Base-by-base conservation (phyloP, 1,284 basidiomycete species). In the Ustilago trichophora region DNA sequence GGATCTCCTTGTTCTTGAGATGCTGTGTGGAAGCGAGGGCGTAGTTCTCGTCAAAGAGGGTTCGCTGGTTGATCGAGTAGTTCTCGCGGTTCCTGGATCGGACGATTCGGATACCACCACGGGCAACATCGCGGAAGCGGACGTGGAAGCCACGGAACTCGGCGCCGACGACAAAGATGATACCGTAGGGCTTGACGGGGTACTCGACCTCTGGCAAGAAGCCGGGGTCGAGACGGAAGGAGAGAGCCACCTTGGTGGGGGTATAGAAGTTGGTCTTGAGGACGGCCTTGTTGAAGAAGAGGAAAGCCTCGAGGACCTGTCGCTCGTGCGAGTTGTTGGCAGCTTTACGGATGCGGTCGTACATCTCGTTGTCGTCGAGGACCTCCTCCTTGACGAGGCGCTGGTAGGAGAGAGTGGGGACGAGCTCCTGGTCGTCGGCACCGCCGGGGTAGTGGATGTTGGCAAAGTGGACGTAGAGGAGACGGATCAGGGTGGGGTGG, bases 1-100 rank as follows among this genome's bases (percentile, higher is more conserved):
- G 95, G 67, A 98, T 98, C 85, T 98, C 94, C 85, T 98, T 98
- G 85, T 99, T 99, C 87, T 98, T 97, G 82, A 98, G 84, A 34
- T 80, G 75, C 83, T 98, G 96, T 2, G 96, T 99, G n/a, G 91
- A 89, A 1, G 96, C 93, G 44, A 99, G 86, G n/a, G 89, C 92
- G 81, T 98, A 98, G 83, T 97, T 98, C 85, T 98, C 96, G 81
- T 98, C 95, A 79, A 98, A 97, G 82, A 98, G 84, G 84, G 90
- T 91, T 54, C 95, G 87, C 85, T 96, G 93, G 83, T 98, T 98
- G 82, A 97, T 93, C 41, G 91, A 93, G 82, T 95, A 97, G 83
- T 90, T 92, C 88, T 99, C 96, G 82, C 90, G 91, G 82, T 97
- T 97, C 79, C 94, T 88, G 37, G 92, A 93, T 85, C 89, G 89